A percentile compares a stretch with the other conserved stretches of the same genome.
Evolutionary conservation across 2,329 filamentous ascomycete genomes (phyloP).

Genomic region (Dryadomyces quercivorus): DNA sequence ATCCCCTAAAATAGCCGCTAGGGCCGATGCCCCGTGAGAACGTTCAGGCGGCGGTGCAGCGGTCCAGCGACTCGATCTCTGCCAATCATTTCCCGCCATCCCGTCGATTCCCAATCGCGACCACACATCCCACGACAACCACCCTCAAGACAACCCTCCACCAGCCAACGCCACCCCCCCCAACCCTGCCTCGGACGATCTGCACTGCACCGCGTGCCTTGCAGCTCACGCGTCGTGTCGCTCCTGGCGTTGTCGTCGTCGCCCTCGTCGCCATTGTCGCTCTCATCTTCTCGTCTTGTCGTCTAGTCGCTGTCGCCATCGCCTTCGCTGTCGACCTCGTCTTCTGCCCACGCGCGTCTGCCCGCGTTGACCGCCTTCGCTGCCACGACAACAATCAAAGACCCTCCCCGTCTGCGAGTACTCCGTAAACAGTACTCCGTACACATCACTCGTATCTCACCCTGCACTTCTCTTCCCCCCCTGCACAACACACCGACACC

Average conservation of each 20-base stretch:
- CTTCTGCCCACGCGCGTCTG: too few relatives aligned
- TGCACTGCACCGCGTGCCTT: neutral
- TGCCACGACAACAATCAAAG: neutral
- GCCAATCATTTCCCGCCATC: neutral
- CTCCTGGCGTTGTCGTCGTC: too few relatives aligned
- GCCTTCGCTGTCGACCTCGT: too few relatives aligned
- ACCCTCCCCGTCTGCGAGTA: too few relatives aligned
- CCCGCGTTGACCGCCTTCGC: neutral
- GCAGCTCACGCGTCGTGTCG: neutral
- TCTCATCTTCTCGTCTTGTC: too few relatives aligned
- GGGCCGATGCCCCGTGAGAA: neutral
- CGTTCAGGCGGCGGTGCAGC: too few relatives aligned
- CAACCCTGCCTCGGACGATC: neutral
- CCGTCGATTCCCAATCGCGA: constrained; percentile 2
- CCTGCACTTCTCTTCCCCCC: neutral
- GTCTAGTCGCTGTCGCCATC: too few relatives aligned
- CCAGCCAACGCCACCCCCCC: neutral
- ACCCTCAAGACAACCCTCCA: neutral
- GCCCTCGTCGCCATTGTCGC: too few relatives aligned
- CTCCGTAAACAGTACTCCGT: too few relatives aligned
- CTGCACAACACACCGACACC: neutral
- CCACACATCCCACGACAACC: neutral
- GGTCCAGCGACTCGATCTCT: neutral
- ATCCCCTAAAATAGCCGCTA: neutral
- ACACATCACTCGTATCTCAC: neutral